Conservation (phyloP, 1,139 yeast species). For the Tardiomyces depauwii region DNA sequence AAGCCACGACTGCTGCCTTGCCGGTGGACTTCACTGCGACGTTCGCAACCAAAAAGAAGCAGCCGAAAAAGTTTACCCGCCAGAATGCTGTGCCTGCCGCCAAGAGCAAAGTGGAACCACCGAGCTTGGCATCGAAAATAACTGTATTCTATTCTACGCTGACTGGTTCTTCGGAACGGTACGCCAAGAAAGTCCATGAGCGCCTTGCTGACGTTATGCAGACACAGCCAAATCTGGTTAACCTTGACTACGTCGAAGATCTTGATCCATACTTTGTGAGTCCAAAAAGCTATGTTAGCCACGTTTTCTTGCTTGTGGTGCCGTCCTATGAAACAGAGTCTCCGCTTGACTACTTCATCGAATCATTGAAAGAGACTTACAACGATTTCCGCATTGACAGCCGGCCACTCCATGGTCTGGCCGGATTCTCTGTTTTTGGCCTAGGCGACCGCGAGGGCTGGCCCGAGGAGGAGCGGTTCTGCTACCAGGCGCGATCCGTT, state of each 20-base stretch:
- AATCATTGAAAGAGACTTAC: slow-evolving; percentile 66
- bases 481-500: slow-evolving; percentile 72
- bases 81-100: not conserved
- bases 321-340: slow-evolving; percentile 93
- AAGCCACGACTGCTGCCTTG: not conserved
- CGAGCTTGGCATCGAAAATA: slow-evolving; percentile 23
- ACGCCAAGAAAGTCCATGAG: slow-evolving; percentile 40
- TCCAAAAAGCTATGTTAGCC: slow-evolving; percentile 37
- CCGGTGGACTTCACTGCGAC: not conserved
- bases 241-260: slow-evolving; percentile 76
- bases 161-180: slow-evolving; percentile 69
- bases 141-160: slow-evolving; percentile 72
- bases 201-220: slow-evolving; percentile 29
- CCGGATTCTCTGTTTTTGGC: slow-evolving; percentile 81
- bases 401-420: slow-evolving; percentile 49
- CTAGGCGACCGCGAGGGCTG: slow-evolving; percentile 83
- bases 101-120: slow-evolving; percentile 1
- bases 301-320: slow-evolving; percentile 60
- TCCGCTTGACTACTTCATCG: slow-evolving; percentile 80
- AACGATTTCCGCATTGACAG: slow-evolving; percentile 82
- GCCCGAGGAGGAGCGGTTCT: slow-evolving; percentile 58
- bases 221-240: slow-evolving; percentile 43
- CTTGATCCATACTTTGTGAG: slow-evolving; percentile 70
- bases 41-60: not conserved
- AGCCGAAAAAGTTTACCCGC: not conserved